phyloP scores from a whole-genome alignment of 495 filamentous ascomycete species.

The Hypomontagnella submonticulosa region DNA sequence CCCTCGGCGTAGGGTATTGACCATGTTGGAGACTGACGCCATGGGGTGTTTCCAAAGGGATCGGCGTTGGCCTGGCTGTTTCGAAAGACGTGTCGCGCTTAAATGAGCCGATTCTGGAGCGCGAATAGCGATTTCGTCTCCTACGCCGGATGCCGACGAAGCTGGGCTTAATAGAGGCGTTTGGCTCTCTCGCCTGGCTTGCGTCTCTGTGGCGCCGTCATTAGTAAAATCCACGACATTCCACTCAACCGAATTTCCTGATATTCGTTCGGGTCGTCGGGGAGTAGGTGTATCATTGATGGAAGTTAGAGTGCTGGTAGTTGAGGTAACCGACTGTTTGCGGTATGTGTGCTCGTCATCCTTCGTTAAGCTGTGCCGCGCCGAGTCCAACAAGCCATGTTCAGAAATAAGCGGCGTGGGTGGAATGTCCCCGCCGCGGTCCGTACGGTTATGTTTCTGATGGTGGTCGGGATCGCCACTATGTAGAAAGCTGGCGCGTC shows the following conservation, averaged over 20 bases:
- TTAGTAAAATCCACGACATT: slow-evolving; percentile 50
- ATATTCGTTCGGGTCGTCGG: slow-evolving; percentile 8
- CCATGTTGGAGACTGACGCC: slow-evolving; percentile 36
- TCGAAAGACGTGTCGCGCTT: slow-evolving; percentile 6
- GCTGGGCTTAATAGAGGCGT: slow-evolving; percentile 16
- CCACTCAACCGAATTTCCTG: slow-evolving; percentile 50
- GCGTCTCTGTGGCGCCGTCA: slow-evolving; percentile 12
- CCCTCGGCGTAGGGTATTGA: slow-evolving; percentile 44
- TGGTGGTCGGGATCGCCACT: slow-evolving; percentile 9
- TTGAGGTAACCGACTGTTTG: slow-evolving; percentile 46
- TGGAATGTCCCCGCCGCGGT: slow-evolving; percentile 40
- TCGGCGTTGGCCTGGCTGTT: slow-evolving; percentile 5
- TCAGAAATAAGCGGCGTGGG: slow-evolving; percentile 53
- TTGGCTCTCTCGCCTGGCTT: neutral
- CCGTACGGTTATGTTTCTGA: slow-evolving; percentile 19
- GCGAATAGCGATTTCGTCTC: slow-evolving; percentile 10
- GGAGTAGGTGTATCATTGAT: slow-evolving; percentile 18
- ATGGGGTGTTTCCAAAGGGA: slow-evolving; percentile 22
- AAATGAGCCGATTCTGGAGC: slow-evolving; percentile 15
- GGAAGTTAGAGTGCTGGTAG: slow-evolving; percentile 42
- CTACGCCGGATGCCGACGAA: slow-evolving; percentile 3
- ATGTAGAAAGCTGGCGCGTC: slow-evolving; percentile 41
- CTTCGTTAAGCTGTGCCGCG: slow-evolving; percentile 44
- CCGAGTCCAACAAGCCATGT: slow-evolving; percentile 54
- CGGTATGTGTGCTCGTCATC: slow-evolving; percentile 34